Evolutionary conservation across 805 yeast species (phyloP).

Genomic region (Kregervanrija delftensis): DNA sequence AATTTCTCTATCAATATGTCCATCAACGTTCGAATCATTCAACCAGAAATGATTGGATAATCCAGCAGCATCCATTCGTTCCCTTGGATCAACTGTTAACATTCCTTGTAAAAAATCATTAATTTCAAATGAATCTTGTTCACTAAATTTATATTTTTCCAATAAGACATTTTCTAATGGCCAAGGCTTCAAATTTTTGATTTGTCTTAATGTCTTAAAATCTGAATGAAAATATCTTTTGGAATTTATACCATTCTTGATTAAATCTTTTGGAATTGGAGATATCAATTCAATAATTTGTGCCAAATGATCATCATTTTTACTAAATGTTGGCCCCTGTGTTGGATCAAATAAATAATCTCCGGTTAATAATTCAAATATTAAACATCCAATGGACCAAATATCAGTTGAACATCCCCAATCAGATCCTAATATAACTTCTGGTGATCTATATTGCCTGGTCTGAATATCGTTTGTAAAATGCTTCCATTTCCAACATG

Average conservation of each 20-base stretch:
- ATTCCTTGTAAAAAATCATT: conserved; percentile 78
- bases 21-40: conserved; percentile 70
- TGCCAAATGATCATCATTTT: conserved; percentile 95
- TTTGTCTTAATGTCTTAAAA: conserved; percentile 52
- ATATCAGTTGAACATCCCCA: conserved; percentile 97
- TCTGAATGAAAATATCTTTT: conserved; percentile 28
- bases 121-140: conserved; percentile 62
- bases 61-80: conserved; percentile 94
- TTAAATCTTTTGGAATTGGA: conserved; percentile 46
- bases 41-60: conserved; percentile 85
- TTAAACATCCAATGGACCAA: conserved; percentile 92
- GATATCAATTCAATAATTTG: conserved; percentile 70
- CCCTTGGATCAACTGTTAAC: conserved; percentile 71
- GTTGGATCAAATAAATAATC: conserved; percentile 92
- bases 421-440: conserved; percentile 64
- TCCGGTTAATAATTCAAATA: conserved; percentile 88
- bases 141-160: conserved; percentile 77
- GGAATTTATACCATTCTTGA: conserved; percentile 56
- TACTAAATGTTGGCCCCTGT: conserved; percentile 65
- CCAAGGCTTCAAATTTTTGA: conserved; percentile 84
- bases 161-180: conserved; percentile 69
- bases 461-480: conserved; percentile 89
- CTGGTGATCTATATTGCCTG: conserved; percentile 90
- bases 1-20: conserved; percentile 67
- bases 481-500: conserved; percentile 75